These are phyloP conservation scores for Saccharomyces pastorianus DNA, from an alignment of 1,139 yeast genomes.

Conservation along the genomic window DNA sequence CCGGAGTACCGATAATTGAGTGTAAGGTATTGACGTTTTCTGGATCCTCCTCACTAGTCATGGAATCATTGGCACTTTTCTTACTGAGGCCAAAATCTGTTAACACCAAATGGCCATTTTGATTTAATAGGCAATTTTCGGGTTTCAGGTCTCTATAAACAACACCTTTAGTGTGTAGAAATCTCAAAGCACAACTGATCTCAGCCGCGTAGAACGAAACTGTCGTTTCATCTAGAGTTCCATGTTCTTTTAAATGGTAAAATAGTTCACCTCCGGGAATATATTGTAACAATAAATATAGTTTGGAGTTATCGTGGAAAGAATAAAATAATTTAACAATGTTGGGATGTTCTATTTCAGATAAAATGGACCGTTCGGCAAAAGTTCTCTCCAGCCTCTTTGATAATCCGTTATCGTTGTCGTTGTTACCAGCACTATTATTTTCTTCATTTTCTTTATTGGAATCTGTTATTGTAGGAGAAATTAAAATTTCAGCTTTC, in stretches of 20 bases:
- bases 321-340: conserved; percentile 86
- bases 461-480: conserved; percentile 22
- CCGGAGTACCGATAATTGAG: conserved; percentile 87
- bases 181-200: conserved; percentile 71
- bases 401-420: conserved; percentile 7
- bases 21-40: conserved; percentile 38
- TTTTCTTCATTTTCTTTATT: conserved; percentile 8
- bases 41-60: conserved; percentile 24
- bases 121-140: conserved; percentile 80
- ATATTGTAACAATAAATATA: conserved; percentile 74
- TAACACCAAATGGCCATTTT: conserved; percentile 69
- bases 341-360: conserved; percentile 71
- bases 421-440: neutral
- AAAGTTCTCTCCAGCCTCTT: conserved; percentile 50
- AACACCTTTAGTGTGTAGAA: conserved; percentile 73
- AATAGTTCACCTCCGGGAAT: conserved; percentile 92
- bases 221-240: conserved; percentile 52
- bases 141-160: conserved; percentile 91
- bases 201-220: conserved; percentile 84
- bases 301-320: conserved; percentile 73
- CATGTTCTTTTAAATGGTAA: conserved; percentile 58
- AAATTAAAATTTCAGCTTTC: conserved; percentile 62
- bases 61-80: conserved; percentile 32
- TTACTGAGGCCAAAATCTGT: conserved; percentile 92
- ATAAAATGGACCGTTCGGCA: conserved; percentile 63